phyloP scores from a whole-genome alignment of 2,329 filamentous ascomycete species.

The Fusarium tuaranense region DNA sequence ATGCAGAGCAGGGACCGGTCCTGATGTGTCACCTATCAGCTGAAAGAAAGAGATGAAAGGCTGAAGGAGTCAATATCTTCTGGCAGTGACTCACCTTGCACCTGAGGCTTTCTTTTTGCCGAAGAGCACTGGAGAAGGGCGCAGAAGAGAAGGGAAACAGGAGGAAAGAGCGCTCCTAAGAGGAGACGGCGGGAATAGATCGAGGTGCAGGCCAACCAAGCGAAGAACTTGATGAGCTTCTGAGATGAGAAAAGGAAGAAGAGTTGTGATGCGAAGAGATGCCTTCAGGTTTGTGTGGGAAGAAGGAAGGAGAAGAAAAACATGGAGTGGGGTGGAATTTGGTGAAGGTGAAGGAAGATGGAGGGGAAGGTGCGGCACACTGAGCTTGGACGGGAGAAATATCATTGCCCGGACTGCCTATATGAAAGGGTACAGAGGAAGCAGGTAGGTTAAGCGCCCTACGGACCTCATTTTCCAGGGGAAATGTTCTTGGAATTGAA shows the following conservation, averaged over 20 bases:
- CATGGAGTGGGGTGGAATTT: background rate
- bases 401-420: background rate
- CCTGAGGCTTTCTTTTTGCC: background rate
- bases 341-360: background rate
- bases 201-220: background rate
- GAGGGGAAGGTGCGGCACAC: background rate
- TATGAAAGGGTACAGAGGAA: background rate
- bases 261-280: constrained; percentile 3
- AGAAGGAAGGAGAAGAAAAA: background rate
- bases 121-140: background rate
- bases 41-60: background rate
- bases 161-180: background rate
- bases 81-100: background rate
- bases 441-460: background rate
- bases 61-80: background rate
- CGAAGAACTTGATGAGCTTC: background rate
- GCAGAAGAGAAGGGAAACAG: background rate
- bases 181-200: background rate
- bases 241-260: constrained; percentile 3
- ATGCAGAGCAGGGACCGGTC: background rate
- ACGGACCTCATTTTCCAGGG: background rate
- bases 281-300: background rate
- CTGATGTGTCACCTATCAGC: background rate
- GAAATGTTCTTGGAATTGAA: background rate
- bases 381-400: background rate